Base-by-base conservation (phyloP, 1,284 basidiomycete genomes). In the Erythrobasidium hasegawianum region DNA sequence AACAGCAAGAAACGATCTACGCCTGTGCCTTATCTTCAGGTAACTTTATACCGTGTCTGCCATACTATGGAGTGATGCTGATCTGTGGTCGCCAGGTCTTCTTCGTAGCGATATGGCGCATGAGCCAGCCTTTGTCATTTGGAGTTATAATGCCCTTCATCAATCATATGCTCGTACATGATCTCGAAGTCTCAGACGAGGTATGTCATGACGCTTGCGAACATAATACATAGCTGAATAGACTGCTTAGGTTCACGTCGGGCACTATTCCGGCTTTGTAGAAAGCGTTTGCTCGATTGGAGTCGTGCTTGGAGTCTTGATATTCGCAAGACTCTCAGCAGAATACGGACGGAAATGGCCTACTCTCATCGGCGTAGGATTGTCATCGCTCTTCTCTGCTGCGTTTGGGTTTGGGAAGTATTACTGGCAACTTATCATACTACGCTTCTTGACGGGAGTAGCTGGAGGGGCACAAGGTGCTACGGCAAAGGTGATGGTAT, bases 91-190 rank as follows among this genome's bases (percentile, higher is more conserved):
- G n/a, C n/a, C 11, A 33, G 33, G 11, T 33, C 33, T 33, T 33
- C 33, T 33, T 33, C 33, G 11, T 33, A 33, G 33, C 33, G 11
- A 33, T 33, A 33, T 33, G 33, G 33, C 33, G 33, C 4, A 33
- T 33, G 33, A 33, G 33, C 33, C 55, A 57, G 55, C 55, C 55
- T 16, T 39, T 57, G 33, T 57, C 18, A n/a, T 57, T 57, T 26
- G 18, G 18, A 4, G 26, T 33, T 10, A 39, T 57, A 8, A 7
- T 29, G n/a, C 55, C 55, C n/a, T 57, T 38, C 55, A 40, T 57
- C 4, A 38, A 40, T 26, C 3, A 29, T 18, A 57, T 57, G 55
- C 55, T 57, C 33, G 55, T 57, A 16, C 14, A 57, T n/a, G 55
- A 57, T 9, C 55, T 57, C 9, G 4, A 57, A 14, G 27, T 29